Evolutionary conservation across 2,329 filamentous ascomycete species (phyloP), one percentile per base, ranked within the genome.

Genomic region (Xylariaceae sp.): DNA sequence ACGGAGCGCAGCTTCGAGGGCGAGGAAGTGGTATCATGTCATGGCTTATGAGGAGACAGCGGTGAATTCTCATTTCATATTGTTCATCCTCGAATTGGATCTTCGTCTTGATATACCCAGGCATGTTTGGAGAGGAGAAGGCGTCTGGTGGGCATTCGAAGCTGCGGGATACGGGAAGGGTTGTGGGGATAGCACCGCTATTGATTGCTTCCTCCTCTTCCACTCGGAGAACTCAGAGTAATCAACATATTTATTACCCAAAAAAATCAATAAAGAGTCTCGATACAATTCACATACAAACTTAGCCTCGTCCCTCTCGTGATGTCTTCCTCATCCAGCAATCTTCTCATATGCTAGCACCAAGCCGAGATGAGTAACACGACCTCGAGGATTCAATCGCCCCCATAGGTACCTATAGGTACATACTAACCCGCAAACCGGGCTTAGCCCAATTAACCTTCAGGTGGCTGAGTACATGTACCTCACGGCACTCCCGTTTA

Each of bases 1-100:
- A 27, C 55, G 51, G 40, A 43, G 52, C 44, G 48, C 32, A 47
- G 52, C 57, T 48, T 54, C 53, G 49, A 22, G 53, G 50, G 49
- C 56, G 55, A 56, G 50, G 57, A 54, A 48, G 60, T 57, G 54
- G 56, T 54, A 61, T 58, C 54, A 53, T 50, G 56, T 49, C 44
- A 64, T 52, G 62, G 62, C 54, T 64, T 62, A 65, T 46, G 63
- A 64, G 47, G 48, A 52, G 48, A 58, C 52, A 57, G 62, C 58
- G 53, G 61, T 58, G 58, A 60, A 52, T 60, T 47, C 22, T 22
- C 32, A 11, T 50, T 54, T 27, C 22, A 47, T 51, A 52, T 47
- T 38, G 47, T 49, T 44, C 40, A 11, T 42, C 40, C 5, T 15
- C 9, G 10, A 44, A 57, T 62, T 48, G 47, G 59, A 48, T 50